Evolutionary conservation across 108 stramenopile genomes (phyloP).

Genomic region (Conticribra weissflogii): DNA sequence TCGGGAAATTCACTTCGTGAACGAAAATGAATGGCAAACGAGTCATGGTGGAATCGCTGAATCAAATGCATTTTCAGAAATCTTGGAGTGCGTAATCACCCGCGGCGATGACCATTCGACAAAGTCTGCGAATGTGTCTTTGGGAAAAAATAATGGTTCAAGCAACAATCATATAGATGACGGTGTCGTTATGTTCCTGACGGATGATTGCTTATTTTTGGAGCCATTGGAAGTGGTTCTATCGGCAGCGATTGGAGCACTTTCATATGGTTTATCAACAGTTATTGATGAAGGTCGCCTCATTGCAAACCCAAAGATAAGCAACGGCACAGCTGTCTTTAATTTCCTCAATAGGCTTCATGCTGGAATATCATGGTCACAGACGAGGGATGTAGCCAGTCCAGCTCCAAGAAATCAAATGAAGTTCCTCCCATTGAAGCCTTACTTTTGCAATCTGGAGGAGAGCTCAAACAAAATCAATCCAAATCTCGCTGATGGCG

Average conservation of each 20-base stretch:
- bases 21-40: slow-evolving; percentile 9
- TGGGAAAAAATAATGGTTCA: not conserved
- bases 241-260: slow-evolving; percentile 27
- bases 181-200: slow-evolving; percentile 45
- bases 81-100: slow-evolving; percentile 17
- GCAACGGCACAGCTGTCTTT: slow-evolving; percentile 2
- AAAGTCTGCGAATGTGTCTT: not conserved
- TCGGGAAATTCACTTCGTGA: slow-evolving; percentile 17
- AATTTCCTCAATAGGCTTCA: slow-evolving; percentile 47
- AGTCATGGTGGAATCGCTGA: not conserved
- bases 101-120: not conserved
- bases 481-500: slow-evolving; percentile 10
- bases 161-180: slow-evolving; percentile 2
- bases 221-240: slow-evolving; percentile 40
- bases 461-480: no score
- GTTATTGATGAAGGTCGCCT: not conserved
- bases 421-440: slow-evolving; percentile 18
- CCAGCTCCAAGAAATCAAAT: slow-evolving; percentile 31
- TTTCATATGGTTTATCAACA: slow-evolving; percentile 5
- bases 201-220: slow-evolving; percentile 53
- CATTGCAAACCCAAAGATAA: no score
- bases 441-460: slow-evolving; percentile 1
- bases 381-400: slow-evolving; percentile 36
- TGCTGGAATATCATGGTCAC: slow-evolving; percentile 53
- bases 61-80: slow-evolving; percentile 20